Base-by-base conservation (phyloP, 2,329 filamentous ascomycete genomes). In the Apiospora koreana region DNA sequence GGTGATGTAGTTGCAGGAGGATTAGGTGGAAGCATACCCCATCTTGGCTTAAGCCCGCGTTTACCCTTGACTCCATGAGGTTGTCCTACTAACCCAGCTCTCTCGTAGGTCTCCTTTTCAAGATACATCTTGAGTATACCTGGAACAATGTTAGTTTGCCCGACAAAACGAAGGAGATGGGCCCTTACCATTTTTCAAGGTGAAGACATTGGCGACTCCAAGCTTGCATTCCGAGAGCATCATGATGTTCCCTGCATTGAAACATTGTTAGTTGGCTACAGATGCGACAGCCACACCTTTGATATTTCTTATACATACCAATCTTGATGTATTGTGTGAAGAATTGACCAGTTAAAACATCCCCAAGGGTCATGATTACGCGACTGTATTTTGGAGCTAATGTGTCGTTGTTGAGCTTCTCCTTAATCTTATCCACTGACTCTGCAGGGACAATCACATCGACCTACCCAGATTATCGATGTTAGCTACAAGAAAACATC, bases 301-400 rank as follows among this genome's bases (percentile, higher is more conserved):
- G 18, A 18, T 6, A n/a, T 9, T 8, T 6, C 21, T 7, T 8
- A 3, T 14, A 69, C 78, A 28, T 82, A 93, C 93, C 93, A 71
- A 86, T 87, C 80, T 97, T 97, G 74, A 98, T 91, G 78, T 97
- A 95, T 58, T 90, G 85, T n/a, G 88, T 92, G 76, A 97, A 94
- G 76, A 98, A 97, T 0, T 91, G 88, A 1, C 89, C 88, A 43
- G 92, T 86, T 0, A 98, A 79, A 6, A 98, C 78, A 71, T 94
- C 90, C 10, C 86, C 86, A 12, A 97, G 85, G 3, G 89, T 88
- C 87, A 97, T 91, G 74, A 89, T 88, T 2, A 97, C 89, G 71
- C 89, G 87, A 42, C 88, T 88, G 84, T 93, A 97, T 16, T 75
- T 74, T 1, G 86, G 85, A 6, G 75, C 74, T 9, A 74, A 75